Evolutionary conservation across 1,284 basidiomycete species (phyloP).

Genomic region (Ustilago bromivora): DNA sequence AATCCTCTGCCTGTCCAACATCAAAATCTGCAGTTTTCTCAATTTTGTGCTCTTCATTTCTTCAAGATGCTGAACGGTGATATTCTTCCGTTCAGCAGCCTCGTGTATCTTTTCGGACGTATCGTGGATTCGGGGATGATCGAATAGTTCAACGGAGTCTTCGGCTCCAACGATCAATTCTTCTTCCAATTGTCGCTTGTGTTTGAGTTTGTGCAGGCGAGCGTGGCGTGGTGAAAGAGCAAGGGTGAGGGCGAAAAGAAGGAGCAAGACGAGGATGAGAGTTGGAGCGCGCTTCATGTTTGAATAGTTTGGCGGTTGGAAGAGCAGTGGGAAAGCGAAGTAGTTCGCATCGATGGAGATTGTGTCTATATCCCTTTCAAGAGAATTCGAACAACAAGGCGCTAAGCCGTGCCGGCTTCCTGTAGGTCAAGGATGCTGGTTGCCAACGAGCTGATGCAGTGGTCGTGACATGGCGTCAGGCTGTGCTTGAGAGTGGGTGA

Average conservation of each 20-base stretch:
- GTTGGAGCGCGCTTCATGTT: neutral
- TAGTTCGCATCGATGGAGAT: too few relatives aligned
- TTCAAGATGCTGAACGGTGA: neutral
- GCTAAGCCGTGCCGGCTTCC: too few relatives aligned
- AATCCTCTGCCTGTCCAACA: neutral
- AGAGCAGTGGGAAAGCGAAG: too few relatives aligned
- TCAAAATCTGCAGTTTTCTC: neutral
- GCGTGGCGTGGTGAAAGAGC: neutral
- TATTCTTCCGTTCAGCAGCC: constrained; percentile 3
- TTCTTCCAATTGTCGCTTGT: constrained; percentile 14
- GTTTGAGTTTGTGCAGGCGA: neutral
- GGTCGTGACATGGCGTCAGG: too few relatives aligned
- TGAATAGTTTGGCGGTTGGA: neutral
- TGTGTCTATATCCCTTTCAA: too few relatives aligned
- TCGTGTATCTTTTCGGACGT: constrained; percentile 25
- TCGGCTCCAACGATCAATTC: constrained; percentile 15
- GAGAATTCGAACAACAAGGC: too few relatives aligned
- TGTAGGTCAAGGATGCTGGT: too few relatives aligned
- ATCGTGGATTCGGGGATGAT: constrained; percentile 32
- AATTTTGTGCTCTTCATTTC: neutral
- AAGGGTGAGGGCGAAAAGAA: neutral
- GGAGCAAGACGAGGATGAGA: neutral
- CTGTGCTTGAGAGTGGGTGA: too few relatives aligned
- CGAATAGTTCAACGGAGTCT: constrained; percentile 23
- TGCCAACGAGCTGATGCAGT: too few relatives aligned